These are phyloP conservation scores for Pelargonium cotyledonis DNA, from an alignment of 441 rosid genomes.

Conservation along the genomic window DNA sequence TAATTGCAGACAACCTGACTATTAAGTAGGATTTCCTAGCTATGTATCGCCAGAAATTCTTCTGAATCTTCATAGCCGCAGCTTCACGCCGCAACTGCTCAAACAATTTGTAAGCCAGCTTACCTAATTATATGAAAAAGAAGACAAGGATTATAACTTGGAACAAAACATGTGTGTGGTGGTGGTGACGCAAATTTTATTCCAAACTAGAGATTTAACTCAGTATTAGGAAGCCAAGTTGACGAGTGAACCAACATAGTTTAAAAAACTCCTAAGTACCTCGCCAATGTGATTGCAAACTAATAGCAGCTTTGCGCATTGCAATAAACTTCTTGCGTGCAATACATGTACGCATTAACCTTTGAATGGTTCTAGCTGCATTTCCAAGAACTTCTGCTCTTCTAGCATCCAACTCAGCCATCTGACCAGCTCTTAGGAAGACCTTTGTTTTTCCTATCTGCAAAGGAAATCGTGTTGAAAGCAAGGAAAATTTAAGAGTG, in stretches of 20 bases:
- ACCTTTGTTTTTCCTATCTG: slow-evolving; percentile 79
- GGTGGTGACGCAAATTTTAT: no score
- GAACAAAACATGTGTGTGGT: no score
- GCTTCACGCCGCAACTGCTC: slow-evolving; percentile 41
- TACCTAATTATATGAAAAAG: no score
- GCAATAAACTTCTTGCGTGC: slow-evolving; percentile 43
- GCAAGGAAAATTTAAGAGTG: background rate
- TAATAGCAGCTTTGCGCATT: slow-evolving; percentile 46
- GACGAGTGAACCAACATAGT: slow-evolving; percentile 3
- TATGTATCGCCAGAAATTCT: slow-evolving; percentile 53
- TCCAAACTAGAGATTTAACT: no score
- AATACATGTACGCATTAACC: slow-evolving; percentile 34
- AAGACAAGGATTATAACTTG: no score
- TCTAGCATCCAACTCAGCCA: slow-evolving; percentile 78
- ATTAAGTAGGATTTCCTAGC: slow-evolving; percentile 42
- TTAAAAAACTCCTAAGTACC: slow-evolving; percentile 29
- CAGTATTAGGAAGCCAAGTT: no score
- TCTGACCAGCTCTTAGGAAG: slow-evolving; percentile 75
- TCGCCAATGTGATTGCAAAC: slow-evolving; percentile 77
- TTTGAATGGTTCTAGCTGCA: slow-evolving; percentile 64
- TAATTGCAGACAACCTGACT: slow-evolving; percentile 46
- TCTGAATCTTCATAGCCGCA: slow-evolving; percentile 80
- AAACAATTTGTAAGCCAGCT: slow-evolving; percentile 4
- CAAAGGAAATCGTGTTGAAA: slow-evolving; percentile 14
- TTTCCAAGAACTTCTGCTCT: slow-evolving; percentile 44